Base-by-base conservation (phyloP, 352 stramenopile species). In the Vaucheria bursata region DNA sequence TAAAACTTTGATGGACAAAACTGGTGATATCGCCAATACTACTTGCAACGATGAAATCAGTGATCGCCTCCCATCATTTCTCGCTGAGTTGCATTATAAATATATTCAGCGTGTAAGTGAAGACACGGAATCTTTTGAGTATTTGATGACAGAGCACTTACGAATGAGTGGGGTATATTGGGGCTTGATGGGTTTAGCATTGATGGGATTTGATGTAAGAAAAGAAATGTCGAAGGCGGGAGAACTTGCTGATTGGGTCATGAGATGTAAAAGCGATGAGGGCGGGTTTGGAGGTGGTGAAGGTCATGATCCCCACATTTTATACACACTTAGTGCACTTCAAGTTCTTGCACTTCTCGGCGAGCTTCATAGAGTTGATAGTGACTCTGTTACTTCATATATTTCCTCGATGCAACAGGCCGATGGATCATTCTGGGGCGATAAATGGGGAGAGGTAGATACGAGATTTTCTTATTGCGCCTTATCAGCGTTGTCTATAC, bases 381-480 rank as follows among this genome's bases (percentile, higher is more conserved):
- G 84, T 8, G 85, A 93, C 77, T 89, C 73, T 68, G 89, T 91
- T 12, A 88, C 89, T 4, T 45, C 53, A 18, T 97, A 89, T 86
- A 88, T 99, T 25, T 86, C 88, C 12, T 86, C 87, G 4, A 84
- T 98, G 40, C 95, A 99, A 87, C 83, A 98, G 84, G 74, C 84
- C 0, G 95, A 99, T 86, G 96, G 96, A 2, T 97, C 91, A 18
- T 99, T 99, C 82, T 89, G 87, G 0, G 96, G 94, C 38, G 96
- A 99, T 85, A 82, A 93, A 83, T 98, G 94, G 91, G 89, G 90
- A 36, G 96, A 99, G 83, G 92, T 99, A 70, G 96, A 99, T 86
- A 98, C 96, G 67, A 93, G 97, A 79, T 98, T 99, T 85, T 97
- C 91, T 32, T 99, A 99, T 86, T 99, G 95, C 81, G 95, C 95